Evolutionary conservation across 2,329 filamentous ascomycete species (phyloP).

Genomic region (Huntiella moniliformis): DNA sequence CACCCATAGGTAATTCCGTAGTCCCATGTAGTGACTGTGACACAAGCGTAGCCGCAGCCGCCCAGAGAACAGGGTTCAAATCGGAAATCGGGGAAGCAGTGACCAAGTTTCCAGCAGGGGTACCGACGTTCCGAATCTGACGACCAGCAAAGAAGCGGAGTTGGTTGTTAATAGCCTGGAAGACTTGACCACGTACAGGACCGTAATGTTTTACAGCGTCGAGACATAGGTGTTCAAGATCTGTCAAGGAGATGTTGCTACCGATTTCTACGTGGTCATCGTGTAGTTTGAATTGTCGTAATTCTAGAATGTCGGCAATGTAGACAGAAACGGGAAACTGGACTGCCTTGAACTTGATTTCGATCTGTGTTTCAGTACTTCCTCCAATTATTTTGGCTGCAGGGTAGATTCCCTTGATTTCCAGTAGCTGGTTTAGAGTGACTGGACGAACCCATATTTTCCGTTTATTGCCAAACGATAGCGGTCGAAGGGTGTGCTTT

Average conservation of each 20-base stretch:
- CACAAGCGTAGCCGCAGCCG: conserved; percentile 62
- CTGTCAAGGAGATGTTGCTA: conserved; percentile 80
- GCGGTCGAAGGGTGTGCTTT: conserved; percentile 61
- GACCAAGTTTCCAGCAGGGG: conserved; percentile 80
- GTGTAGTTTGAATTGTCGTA: conserved; percentile 62
- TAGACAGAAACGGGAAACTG: conserved; percentile 80
- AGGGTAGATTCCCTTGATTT: conserved; percentile 75
- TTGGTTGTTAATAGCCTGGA: conserved; percentile 82
- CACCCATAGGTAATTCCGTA: conserved; percentile 72
- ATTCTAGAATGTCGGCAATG: conserved; percentile 79
- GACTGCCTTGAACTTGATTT: conserved; percentile 94
- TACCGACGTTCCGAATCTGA: conserved; percentile 95
- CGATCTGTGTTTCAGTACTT: conserved; percentile 93
- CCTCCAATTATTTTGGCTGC: conserved; percentile 88
- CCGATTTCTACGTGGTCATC: conserved; percentile 78
- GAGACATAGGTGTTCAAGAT: conserved; percentile 69
- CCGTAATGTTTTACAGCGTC: conserved; percentile 69
- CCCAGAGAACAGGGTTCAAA: conserved; percentile 83
- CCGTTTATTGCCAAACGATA: conserved; percentile 83
- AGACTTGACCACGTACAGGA: conserved; percentile 50
- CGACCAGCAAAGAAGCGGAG: conserved; percentile 86
- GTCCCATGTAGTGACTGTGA: conserved; percentile 58
- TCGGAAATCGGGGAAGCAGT: conserved; percentile 95
- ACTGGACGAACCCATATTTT: conserved; percentile 89
- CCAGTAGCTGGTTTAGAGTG: conserved; percentile 67